A percentile compares a stretch with the other conserved stretches of the same genome.
phyloP scores from a whole-genome alignment of 73 alveolate species.

The Durusdinium trenchii region DNA sequence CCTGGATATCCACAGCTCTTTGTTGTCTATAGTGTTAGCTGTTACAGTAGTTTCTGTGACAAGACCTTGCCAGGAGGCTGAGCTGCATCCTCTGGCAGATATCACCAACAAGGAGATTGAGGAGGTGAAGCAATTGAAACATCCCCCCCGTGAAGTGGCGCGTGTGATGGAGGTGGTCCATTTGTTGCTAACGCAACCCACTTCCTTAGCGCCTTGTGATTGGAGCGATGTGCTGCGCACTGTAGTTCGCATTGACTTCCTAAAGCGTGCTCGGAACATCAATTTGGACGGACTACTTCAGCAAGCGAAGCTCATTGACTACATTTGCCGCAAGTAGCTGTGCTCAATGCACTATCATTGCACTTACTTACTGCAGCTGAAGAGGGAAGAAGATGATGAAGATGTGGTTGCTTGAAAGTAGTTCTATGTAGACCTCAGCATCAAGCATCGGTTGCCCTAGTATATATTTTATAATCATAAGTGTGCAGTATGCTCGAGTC shows the following conservation, averaged over 20 bases:
- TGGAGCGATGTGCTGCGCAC: slow-evolving; percentile 88
- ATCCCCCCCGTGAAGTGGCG: slow-evolving; percentile 67
- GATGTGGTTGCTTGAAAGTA: too few species aligned
- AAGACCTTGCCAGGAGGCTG: slow-evolving; percentile 36
- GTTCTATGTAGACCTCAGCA: too few species aligned
- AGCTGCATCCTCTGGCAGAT: slow-evolving; percentile 73
- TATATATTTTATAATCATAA: too few species aligned
- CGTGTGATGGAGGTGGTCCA: slow-evolving; percentile 91
- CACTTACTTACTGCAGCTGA: too few species aligned
- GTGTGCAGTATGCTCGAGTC: background rate
- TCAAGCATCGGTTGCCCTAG: too few species aligned
- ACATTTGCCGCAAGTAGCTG: slow-evolving; percentile 67
- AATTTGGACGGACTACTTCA: slow-evolving; percentile 54
- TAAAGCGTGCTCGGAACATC: slow-evolving; percentile 85
- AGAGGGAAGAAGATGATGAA: too few species aligned
- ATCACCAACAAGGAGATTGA: slow-evolving; percentile 82
- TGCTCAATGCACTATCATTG: background rate
- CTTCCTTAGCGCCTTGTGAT: background rate
- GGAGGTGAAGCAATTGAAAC: slow-evolving; percentile 84
- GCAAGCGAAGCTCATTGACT: slow-evolving; percentile 57
- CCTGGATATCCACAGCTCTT: too few species aligned
- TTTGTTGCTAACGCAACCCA: slow-evolving; percentile 50
- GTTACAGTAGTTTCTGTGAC: too few species aligned
- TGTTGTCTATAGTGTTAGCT: too few species aligned
- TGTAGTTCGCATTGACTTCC: slow-evolving; percentile 58